Conservation (phyloP, 2,329 filamentous ascomycete species). For the Akanthomyces dipterigenus region DNA sequence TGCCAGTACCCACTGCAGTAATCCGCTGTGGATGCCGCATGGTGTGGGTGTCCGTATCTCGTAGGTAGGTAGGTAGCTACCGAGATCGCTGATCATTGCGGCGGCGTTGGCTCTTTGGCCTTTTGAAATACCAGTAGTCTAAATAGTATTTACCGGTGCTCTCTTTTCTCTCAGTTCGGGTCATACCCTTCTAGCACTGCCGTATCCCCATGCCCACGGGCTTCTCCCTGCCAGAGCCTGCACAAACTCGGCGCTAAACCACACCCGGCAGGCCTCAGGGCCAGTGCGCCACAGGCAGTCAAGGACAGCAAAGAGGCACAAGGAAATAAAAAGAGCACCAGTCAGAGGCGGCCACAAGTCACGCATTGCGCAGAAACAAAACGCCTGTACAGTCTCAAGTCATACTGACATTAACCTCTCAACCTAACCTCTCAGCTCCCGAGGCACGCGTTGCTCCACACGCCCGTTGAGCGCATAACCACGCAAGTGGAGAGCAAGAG, state of each 20-base stretch:
- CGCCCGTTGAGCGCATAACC: background rate
- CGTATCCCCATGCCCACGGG: too few relatives aligned
- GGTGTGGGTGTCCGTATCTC: too few relatives aligned
- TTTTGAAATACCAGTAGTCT: too few relatives aligned
- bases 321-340: background rate
- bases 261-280: background rate
- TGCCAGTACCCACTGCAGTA: too few relatives aligned
- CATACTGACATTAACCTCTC: background rate
- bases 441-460: background rate
- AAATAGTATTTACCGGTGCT: too few relatives aligned
- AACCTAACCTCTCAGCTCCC: background rate
- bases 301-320: background rate
- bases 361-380: background rate
- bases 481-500: slow-evolving; percentile 1
- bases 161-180: too few relatives aligned
- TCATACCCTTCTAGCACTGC: too few relatives aligned
- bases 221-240: too few relatives aligned
- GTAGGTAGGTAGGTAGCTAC: too few relatives aligned
- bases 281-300: background rate
- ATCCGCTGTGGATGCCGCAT: background rate
- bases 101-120: too few relatives aligned
- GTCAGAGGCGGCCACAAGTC: background rate
- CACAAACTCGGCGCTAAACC: too few relatives aligned
- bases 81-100: too few relatives aligned
- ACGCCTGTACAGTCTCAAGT: background rate